Evolutionary conservation across 208 protist genomes (phyloP), one percentile per base, ranked within the genome.

Genomic region (Trypanosoma caninum): DNA sequence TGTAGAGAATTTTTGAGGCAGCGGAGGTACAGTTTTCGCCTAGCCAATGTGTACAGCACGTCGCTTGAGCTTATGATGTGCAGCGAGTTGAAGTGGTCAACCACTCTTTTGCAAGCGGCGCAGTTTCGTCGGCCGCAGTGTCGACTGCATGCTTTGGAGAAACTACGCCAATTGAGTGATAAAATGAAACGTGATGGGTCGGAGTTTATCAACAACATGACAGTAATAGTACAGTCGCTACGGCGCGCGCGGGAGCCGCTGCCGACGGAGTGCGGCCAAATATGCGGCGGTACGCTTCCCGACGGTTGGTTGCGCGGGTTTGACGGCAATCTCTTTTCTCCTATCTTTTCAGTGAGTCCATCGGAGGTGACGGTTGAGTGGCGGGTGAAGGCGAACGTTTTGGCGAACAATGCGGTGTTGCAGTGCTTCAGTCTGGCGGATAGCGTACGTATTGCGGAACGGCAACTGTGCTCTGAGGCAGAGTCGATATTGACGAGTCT

Each of bases 341-440:
- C 44, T 20, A 66, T 82, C 28, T 80, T 91, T 48, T 59, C 80
- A 13, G 52, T 50, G 35, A 69, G 59, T 46, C 71, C 78, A 18
- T 53, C 60, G 30, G 73, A 82, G 20, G 81, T 95, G 14, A 70
- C 84, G 30, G 76, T 88, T 34, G 84, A 95, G 76, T 91, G 83
- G 84, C 81, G 82, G 11, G 88, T 95, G 70, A 86, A 82, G 59
- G 82, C 80, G 11, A 88, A 81, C 63, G 76, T 95, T 4, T 61
- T 95, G 25, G 63, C 91, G 47, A 80, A 82, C 16, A 81, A 92
- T 59, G 77, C 69, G 25, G 62, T 79, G 13, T 75, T 81, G 0
- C 62, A 73, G 51, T 84, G 76, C 42, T 59, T 75, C 23, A 60
- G 69, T 13, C 55, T 91, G 25, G 53, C 41, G 22, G 58, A 72